These are phyloP conservation scores for Carex kokanica DNA, from an alignment of 176 grass and related monocot genomes.

Conservation along the genomic window DNA sequence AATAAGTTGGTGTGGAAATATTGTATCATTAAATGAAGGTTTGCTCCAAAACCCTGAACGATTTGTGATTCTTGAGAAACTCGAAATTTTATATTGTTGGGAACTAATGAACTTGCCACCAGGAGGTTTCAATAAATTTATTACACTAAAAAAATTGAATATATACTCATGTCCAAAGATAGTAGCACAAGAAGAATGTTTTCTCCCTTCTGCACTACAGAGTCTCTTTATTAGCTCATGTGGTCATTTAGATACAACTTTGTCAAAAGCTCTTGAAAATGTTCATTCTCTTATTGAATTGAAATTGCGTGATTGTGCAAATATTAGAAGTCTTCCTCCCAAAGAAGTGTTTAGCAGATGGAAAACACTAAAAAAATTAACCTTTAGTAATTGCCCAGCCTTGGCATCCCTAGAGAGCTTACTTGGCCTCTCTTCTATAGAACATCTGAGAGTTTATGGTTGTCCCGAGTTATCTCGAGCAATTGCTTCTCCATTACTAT, in stretches of 20 bases:
- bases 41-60: background rate
- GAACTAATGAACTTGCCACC: constrained; percentile 1
- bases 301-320: background rate
- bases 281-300: constrained; percentile 3
- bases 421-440: background rate
- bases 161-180: background rate
- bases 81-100: background rate
- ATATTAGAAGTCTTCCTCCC: background rate
- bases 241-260: background rate
- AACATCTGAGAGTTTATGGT: background rate
- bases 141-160: constrained; percentile 5
- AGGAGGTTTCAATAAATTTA: constrained; percentile 16
- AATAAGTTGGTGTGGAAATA: background rate
- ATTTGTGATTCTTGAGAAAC: background rate
- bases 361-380: background rate
- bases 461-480: constrained; percentile 10
- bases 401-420: background rate
- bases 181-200: background rate
- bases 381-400: accelerated
- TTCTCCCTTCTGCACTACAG: constrained; percentile 7
- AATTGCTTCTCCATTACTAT: background rate
- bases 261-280: background rate
- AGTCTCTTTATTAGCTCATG: background rate
- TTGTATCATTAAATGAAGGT: constrained; percentile 7
- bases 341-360: background rate